Conservation (phyloP, 169 alveolate genomes). For the Cryptosporidium xiaoi region DNA sequence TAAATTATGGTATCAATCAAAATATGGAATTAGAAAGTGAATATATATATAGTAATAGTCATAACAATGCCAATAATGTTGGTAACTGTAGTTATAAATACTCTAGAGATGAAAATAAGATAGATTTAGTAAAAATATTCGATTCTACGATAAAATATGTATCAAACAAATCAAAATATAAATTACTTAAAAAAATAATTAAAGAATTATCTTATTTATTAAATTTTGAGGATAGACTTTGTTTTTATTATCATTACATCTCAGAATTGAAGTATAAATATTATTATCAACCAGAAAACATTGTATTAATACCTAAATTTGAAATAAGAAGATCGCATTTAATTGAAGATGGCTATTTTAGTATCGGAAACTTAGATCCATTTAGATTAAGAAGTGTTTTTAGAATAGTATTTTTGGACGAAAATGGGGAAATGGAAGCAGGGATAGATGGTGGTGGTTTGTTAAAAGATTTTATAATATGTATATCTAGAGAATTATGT, state of each 20-base stretch:
- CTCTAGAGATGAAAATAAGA: slow-evolving; percentile 55
- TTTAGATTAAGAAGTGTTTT: slow-evolving; percentile 78
- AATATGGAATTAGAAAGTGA: too few relatives aligned
- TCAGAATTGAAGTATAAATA: slow-evolving; percentile 74
- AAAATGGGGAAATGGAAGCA: slow-evolving; percentile 89
- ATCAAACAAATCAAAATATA: slow-evolving; percentile 27
- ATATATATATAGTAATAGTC: slow-evolving; percentile 15
- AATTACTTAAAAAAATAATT: slow-evolving; percentile 57
- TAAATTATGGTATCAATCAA: slow-evolving; percentile 50
- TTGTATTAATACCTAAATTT: slow-evolving; percentile 72
- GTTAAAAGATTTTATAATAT: slow-evolving; percentile 93
- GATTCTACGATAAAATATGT: slow-evolving; percentile 68
- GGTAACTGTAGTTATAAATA: slow-evolving; percentile 54
- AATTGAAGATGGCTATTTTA: slow-evolving; percentile 82
- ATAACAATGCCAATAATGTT: slow-evolving; percentile 43
- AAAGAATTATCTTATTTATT: slow-evolving; percentile 75
- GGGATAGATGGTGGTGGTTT: slow-evolving; percentile 99
- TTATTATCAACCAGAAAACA: slow-evolving; percentile 65
- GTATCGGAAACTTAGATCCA: slow-evolving; percentile 77
- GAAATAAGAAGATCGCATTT: slow-evolving; percentile 81
- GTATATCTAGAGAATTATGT: slow-evolving; percentile 88
- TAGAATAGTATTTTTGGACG: slow-evolving; percentile 88
- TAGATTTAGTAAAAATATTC: slow-evolving; percentile 64
- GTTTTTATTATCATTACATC: slow-evolving; percentile 74
- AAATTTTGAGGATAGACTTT: slow-evolving; percentile 78